Evolutionary conservation across 768 basidiomycete species (phyloP), one percentile per base, ranked within the genome.

Genomic region (Termitomyces sp.): DNA sequence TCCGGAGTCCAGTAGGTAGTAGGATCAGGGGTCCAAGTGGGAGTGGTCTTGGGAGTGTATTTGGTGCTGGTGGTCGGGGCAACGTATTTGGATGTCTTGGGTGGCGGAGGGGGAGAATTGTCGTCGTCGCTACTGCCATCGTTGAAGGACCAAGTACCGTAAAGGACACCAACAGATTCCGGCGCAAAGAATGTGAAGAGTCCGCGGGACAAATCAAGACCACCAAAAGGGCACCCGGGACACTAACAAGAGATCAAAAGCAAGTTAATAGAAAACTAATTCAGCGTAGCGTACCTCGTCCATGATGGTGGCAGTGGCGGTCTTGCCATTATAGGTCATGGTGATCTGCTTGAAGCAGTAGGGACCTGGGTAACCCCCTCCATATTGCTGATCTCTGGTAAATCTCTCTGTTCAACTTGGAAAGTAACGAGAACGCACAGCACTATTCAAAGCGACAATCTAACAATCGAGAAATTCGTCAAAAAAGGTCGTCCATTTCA

Each of bases 301-400:
- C 65, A 75, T 76, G 63, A 93, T 83, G 6, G 76, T 78, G 7
- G 91, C 91, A 34, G 56, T 56, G 9, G 82, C 71, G 4, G 82
- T 76, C 71, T 84, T 84, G 51, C 90, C 91, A 45, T 78, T 76
- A 69, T 75, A 82, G 2, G 76, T 75, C 66, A 94, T 86, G 29
- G 81, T 84, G 66, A 94, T 86, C 58, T 60, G 72, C 73, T 87
- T 75, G 71, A 75, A 83, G 68, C 91, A 93, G 64, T 83, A 68
- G 57, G 67, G 75, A 31, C 77, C 72, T n/a, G 67, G 74, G 56
- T 75, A 67, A n/a, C 79, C 79, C 43, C 71, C 65, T 37, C 74
- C 78, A 73, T 73, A 91, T 82, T 88, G 83, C 85, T 87, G 68
- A 60, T 54, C 55, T 15, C 8, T n/a, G 58, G 42, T 59, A n/a